Percentiles rank a stretch among this genome's conserved stretches.
Evolutionary conservation across 495 filamentous ascomycete genomes (phyloP).

Genomic region (Chaetomidium leptoderma): DNA sequence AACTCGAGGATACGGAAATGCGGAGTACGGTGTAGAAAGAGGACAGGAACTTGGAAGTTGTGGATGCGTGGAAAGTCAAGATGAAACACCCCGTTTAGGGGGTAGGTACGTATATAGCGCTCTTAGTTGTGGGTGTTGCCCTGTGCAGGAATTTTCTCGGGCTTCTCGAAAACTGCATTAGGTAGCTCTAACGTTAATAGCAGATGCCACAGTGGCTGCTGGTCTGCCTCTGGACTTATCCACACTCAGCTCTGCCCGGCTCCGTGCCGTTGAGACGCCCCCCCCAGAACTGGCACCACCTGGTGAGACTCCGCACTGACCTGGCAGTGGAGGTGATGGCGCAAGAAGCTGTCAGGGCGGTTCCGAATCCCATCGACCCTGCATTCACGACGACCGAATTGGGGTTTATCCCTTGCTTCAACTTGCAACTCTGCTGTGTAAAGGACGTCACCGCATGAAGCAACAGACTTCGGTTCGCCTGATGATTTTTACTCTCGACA

Average conservation of each 20-base stretch:
- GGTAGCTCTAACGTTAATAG: too few species aligned
- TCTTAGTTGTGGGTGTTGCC: not conserved
- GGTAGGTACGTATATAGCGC: slow-evolving; percentile 10
- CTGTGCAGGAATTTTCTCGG: not conserved
- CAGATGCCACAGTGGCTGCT: too few species aligned
- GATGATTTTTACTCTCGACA: not conserved
- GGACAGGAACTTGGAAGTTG: slow-evolving; percentile 11
- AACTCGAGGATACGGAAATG: not conserved
- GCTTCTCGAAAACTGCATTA: not conserved
- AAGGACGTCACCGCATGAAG: not conserved
- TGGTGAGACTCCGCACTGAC: slow-evolving; percentile 1
- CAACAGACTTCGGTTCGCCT: not conserved
- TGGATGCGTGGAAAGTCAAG: slow-evolving; percentile 18
- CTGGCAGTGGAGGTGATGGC: too few species aligned
- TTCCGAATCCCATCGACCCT: not conserved
- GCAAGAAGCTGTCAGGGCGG: not conserved
- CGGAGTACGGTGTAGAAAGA: slow-evolving; percentile 22
- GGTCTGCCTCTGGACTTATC: too few species aligned
- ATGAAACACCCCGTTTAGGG: slow-evolving; percentile 30
- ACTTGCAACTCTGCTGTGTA: not conserved
- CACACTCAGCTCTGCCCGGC: not conserved
- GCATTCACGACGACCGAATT: not conserved
- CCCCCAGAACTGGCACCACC: not conserved
- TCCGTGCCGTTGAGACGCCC: slow-evolving; percentile 1
- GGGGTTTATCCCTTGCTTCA: not conserved